These are phyloP conservation scores for Penicillium sp. DNA, from an alignment of 2,329 filamentous ascomycete genomes.

Conservation along the genomic window DNA sequence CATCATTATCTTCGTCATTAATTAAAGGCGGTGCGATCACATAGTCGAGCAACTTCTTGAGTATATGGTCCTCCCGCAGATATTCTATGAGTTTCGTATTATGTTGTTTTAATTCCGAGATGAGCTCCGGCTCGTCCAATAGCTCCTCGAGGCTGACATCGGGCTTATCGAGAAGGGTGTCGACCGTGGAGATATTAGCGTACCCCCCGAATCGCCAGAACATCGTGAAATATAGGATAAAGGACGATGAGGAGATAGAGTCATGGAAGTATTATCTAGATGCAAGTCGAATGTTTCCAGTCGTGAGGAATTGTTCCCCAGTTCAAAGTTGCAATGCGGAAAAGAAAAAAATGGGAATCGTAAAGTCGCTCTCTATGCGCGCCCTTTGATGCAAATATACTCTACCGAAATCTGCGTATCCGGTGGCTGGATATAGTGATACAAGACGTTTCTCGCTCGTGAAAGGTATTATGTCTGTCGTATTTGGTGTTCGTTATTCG, in stretches of 20 bases:
- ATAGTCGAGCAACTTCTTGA: conserved; percentile 84
- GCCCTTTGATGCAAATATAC: conserved; percentile 8
- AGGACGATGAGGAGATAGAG: conserved; percentile 27
- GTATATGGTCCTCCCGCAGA: conserved; percentile 77
- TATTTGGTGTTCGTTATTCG: conserved; percentile 15
- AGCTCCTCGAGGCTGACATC: conserved; percentile 94
- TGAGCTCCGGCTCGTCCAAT: conserved; percentile 90
- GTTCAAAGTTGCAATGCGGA: not conserved
- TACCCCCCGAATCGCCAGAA: conserved; percentile 99
- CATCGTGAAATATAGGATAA: conserved; percentile 62
- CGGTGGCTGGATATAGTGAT: conserved; percentile 9
- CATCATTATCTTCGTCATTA: conserved; percentile 50
- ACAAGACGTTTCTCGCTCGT: conserved; percentile 12
- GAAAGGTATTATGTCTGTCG: conserved; percentile 11
- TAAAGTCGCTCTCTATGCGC: conserved; percentile 12
- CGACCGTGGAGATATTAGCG: conserved; percentile 93
- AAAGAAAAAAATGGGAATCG: not conserved
- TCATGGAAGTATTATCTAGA: conserved; percentile 27
- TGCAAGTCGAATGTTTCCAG: conserved; percentile 3
- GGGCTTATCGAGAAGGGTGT: conserved; percentile 91
- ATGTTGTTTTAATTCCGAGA: conserved; percentile 96
- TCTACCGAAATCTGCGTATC: conserved; percentile 2
- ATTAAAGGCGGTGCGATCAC: conserved; percentile 70
- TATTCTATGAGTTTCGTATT: conserved; percentile 98
- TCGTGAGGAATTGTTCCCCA: not conserved